Evolutionary conservation across 106 monocot genomes (phyloP).

Genomic region (Allium fistulosum): DNA sequence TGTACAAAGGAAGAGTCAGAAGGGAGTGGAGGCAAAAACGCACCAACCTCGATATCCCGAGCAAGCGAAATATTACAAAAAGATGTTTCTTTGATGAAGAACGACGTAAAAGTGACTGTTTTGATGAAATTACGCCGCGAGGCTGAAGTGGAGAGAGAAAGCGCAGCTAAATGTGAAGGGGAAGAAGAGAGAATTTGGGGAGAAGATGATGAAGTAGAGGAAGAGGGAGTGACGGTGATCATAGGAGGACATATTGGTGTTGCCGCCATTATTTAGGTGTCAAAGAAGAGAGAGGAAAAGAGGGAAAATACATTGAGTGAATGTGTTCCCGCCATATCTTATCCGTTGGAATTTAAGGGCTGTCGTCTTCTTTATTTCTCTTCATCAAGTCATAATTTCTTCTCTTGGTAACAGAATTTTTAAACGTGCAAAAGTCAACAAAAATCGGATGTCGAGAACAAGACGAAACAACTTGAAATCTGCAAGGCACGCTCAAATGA

Average conservation of each 20-base stretch:
- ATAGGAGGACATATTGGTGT: no score
- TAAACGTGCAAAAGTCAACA: no score
- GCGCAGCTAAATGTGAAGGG: neutral
- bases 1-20: constrained; percentile 71
- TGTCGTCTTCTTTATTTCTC: no score
- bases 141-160: neutral
- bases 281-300: neutral
- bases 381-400: no score
- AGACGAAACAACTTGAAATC: no score
- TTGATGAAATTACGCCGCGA: constrained; percentile 39
- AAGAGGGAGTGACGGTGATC: constrained; percentile 3
- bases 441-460: no score
- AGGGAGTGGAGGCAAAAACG: constrained; percentile 57
- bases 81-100: constrained; percentile 15
- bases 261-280: neutral
- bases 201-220: constrained; percentile 6
- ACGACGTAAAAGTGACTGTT: constrained; percentile 15
- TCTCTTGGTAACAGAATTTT: no score
- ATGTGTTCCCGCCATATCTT: constrained; percentile 7
- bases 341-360: neutral
- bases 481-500: no score
- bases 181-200: constrained; percentile 1
- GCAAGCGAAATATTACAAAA: constrained; percentile 17
- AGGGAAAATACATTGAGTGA: neutral
- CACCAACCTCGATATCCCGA: constrained; percentile 78